phyloP scores from a whole-genome alignment of 2,329 filamentous ascomycete genomes.

The Fusarium globosum region DNA sequence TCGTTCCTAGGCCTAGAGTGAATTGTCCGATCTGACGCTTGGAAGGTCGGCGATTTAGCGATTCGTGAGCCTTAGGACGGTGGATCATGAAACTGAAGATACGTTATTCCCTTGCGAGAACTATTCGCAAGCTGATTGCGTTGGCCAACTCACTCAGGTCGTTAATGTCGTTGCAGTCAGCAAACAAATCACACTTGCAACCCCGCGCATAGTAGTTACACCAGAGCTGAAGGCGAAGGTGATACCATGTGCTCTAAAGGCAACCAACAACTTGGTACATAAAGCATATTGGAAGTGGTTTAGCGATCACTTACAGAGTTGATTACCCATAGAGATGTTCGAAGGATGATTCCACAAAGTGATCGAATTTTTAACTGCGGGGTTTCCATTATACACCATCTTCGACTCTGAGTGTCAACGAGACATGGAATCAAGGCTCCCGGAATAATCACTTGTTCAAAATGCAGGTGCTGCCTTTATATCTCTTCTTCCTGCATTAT shows the following conservation, averaged over 20 bases:
- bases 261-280: background rate
- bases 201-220: background rate
- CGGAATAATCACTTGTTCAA: accelerated
- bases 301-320: background rate
- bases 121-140: background rate
- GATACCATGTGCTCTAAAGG: background rate
- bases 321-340: background rate
- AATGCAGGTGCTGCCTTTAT: background rate
- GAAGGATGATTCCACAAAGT: background rate
- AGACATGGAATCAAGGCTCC: background rate
- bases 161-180: background rate
- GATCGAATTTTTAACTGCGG: background rate
- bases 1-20: background rate
- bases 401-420: background rate
- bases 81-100: background rate
- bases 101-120: background rate
- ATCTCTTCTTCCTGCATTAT: background rate
- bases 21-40: background rate
- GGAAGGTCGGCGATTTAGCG: background rate
- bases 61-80: background rate
- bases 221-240: too few relatives aligned
- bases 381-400: background rate
- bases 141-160: background rate
- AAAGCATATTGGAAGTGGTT: background rate
- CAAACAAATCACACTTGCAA: background rate